Evolutionary conservation across 805 yeast species (phyloP).

Genomic region (Metschnikowia lunata): DNA sequence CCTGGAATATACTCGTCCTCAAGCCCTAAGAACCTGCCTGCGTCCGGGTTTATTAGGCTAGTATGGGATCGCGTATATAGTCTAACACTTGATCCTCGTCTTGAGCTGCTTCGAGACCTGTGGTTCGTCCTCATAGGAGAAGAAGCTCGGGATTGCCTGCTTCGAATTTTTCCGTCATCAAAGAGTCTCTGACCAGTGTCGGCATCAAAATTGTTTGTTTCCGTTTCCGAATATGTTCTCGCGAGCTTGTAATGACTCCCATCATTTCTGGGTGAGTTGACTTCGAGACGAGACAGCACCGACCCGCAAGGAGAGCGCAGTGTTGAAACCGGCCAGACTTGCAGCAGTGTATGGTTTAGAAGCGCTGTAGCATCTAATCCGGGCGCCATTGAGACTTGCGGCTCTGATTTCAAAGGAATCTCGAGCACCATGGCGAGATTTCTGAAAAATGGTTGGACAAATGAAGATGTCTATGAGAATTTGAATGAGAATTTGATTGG

Average conservation of each 20-base stretch:
- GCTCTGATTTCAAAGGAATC: slow-evolving; percentile 37
- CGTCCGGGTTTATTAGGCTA: slow-evolving; percentile 16
- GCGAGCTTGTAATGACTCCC: slow-evolving; percentile 30
- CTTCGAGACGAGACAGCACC: slow-evolving; percentile 3
- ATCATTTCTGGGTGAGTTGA: slow-evolving; percentile 1
- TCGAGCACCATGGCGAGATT: slow-evolving; percentile 24
- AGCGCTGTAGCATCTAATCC: slow-evolving; percentile 11
- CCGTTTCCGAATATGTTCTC: slow-evolving; percentile 63
- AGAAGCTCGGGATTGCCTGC: slow-evolving; percentile 25
- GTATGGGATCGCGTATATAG: slow-evolving; percentile 33
- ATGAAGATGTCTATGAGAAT: too few species aligned
- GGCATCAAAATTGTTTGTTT: slow-evolving; percentile 54
- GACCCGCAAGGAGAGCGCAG: slow-evolving; percentile 7
- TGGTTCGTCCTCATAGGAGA: slow-evolving; percentile 7
- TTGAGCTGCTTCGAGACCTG: slow-evolving; percentile 4
- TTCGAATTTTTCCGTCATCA: slow-evolving; percentile 51
- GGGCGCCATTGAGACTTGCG: slow-evolving; percentile 29
- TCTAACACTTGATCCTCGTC: slow-evolving; percentile 10
- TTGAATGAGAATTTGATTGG: too few species aligned
- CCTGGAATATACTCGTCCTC: slow-evolving; percentile 79
- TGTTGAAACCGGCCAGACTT: slow-evolving; percentile 6
- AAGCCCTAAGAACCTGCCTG: slow-evolving; percentile 38
- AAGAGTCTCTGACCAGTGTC: slow-evolving; percentile 50
- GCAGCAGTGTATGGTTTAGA: slow-evolving; percentile 2
- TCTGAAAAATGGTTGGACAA: too few species aligned